These are phyloP conservation scores for Wickerhamomyces sydowiorum DNA, from an alignment of 805 yeast species.

Conservation along the genomic window DNA sequence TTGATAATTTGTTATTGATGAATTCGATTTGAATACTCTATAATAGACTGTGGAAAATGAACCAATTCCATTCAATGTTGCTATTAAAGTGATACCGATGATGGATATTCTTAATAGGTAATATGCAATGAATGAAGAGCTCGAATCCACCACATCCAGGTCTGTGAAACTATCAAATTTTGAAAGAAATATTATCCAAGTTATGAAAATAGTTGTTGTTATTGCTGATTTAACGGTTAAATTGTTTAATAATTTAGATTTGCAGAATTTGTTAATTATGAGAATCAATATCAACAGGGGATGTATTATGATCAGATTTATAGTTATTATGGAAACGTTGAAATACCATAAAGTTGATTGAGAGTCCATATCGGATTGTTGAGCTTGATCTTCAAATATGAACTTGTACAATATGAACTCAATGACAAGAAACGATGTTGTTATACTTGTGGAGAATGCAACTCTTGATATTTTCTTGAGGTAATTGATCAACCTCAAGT, in stretches of 20 bases:
- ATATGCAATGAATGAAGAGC: conserved; percentile 7
- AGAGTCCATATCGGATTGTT: neutral
- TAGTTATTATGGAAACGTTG: neutral
- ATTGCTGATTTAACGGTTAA: conserved; percentile 4
- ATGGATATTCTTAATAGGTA: conserved; percentile 16
- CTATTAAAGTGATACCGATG: conserved; percentile 22
- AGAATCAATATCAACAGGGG: conserved; percentile 12
- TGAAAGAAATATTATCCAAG: conserved; percentile 17
- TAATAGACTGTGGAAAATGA: conserved; percentile 23
- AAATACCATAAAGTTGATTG: neutral
- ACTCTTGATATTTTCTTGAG: conserved; percentile 11
- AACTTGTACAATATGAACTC: conserved; percentile 20
- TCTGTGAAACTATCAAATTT: conserved; percentile 17
- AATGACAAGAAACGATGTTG: conserved; percentile 13
- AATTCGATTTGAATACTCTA: conserved; percentile 12
- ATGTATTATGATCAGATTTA: conserved; percentile 14
- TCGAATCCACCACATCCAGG: conserved; percentile 7
- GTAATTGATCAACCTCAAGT: neutral
- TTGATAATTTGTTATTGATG: neutral
- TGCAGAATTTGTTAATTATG: conserved; percentile 16
- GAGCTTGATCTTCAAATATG: conserved; percentile 1
- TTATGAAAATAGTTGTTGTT: neutral
- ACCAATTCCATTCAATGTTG: conserved; percentile 22
- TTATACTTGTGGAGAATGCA: conserved; percentile 14
- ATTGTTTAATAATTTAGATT: conserved; percentile 6